Base-by-base conservation (phyloP, 371 early-diverging fungal genomes). In the Funneliformis caledonium region DNA sequence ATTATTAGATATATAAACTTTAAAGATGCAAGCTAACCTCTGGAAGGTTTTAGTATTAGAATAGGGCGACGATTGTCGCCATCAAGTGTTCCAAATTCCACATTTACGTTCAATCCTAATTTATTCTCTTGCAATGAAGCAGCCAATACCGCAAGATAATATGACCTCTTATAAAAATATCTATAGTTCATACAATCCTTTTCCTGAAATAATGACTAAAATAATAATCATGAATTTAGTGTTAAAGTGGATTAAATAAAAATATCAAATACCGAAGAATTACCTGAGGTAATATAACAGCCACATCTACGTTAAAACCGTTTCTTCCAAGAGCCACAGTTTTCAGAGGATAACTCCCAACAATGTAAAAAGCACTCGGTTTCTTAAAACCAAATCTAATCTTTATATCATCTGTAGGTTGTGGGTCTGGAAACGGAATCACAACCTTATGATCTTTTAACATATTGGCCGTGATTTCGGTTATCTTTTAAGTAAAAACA, bases 141-240 rank as follows among this genome's bases (percentile, higher is more conserved):
- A 0, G 91, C 89, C 43, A 94, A 85, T 12, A 89, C 89, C 1
- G 96, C 90, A 52, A 98, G 85, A 83, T 97, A 99, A 83, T 93
- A 97, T 0, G 97, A 94, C 62, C 98, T 92, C 84, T 99, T 99
- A 86, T 97, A 90, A 82, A 97, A 95, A 84, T 99, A 99, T 70
- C 98, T 90, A 85, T 94, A 90, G 89, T 99, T 97, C 84, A 97
- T 83, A 81, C 93, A 90, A 84, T 99, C 99, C 83, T 97, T 96
- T 75, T 97, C 97, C 83, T 93, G 92, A 83, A 97, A 96, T 43
- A 97, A 81, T 1, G 83, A 81, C 87, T 91, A 76, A 48, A 73
- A 14, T 4, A 16, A 19, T 16, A 52, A 31, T 16, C 14, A 68
- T 43, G n/a, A 67, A 26, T 26, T 26, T 26, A 67, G 33, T 1